Base-by-base conservation (phyloP, 2,329 filamentous ascomycete genomes). In the Dendrostoma leiphaemia region DNA sequence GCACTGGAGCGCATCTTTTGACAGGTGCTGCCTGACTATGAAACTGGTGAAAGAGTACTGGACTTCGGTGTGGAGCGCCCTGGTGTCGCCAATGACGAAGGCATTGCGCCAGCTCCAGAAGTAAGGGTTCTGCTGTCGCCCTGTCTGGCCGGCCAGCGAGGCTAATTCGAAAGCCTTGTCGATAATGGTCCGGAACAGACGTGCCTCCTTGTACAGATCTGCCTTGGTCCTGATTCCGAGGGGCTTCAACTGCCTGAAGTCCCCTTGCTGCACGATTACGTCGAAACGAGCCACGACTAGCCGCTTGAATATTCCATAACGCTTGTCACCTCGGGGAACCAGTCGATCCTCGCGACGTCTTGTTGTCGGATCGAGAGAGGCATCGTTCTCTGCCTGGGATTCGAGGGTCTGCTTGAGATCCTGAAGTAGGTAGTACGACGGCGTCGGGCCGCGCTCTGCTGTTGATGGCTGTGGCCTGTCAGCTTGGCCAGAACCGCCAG, bases 11-110 rank as follows among this genome's bases (percentile, higher is more conserved):
- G 86, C 73, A 3, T 74, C 76, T 19, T 74, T 70, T 1, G 85
- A 81, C 65, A 88, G 84, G 24, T 74, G 75, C 2, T 75, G 67
- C 12, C 81, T 79, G 54, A 85, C 74, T 19, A 88, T 72, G 59
- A 86, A 84, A 34, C 80, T 83, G 62, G 86, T 84, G 66, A 94
- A 90, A 29, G 82, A 74, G 63, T 86, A 88, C 56, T 80, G 79
- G 34, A 96, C 59, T 62, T 88, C 82, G n/a, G 69, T 69, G 7
- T 64, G 64, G 26, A 91, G 69, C 2, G 79, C 82, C 6, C 60
- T 61, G 3, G 76, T 46, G 37, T 86, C 83, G 8, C 65, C 71
- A 6, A 71, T 65, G 38, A 86, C 72, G 63, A 86, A 90, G 2
- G 82, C 80, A 50, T 81, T 76, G 55, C 82, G 80, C 53, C 90